phyloP scores from a whole-genome alignment of 768 basidiomycete genomes.

The Collybia mongolica region DNA sequence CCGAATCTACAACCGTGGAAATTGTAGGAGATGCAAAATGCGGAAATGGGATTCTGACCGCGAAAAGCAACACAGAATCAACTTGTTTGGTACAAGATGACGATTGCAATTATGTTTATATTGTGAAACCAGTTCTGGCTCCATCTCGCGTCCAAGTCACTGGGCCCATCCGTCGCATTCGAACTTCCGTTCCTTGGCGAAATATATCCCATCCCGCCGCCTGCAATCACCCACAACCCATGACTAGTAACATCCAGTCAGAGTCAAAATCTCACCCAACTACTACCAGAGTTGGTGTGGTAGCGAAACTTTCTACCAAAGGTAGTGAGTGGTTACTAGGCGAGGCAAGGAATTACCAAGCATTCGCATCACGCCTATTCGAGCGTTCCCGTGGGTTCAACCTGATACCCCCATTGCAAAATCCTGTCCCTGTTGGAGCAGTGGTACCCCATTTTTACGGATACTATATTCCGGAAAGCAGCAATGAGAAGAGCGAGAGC shows the following conservation, averaged over 20 bases:
- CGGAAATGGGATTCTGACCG: not conserved
- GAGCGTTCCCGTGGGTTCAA: constrained; percentile 52
- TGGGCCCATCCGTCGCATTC: no score
- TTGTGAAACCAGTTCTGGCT: no score
- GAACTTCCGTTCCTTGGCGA: no score
- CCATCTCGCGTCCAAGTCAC: no score
- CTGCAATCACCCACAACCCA: no score
- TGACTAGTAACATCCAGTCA: not conserved
- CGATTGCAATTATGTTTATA: no score
- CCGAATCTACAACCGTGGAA: constrained; percentile 2
- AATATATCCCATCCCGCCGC: not conserved
- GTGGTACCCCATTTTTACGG: constrained; percentile 67
- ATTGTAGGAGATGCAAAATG: not conserved
- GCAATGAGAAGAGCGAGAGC: no score
- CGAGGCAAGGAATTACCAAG: constrained; percentile 45
- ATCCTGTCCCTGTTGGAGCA: constrained; percentile 47
- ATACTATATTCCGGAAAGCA: constrained; percentile 38
- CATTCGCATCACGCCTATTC: constrained; percentile 42
- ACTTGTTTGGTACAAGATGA: no score
- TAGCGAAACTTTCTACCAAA: constrained; percentile 42
- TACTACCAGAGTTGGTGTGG: constrained; percentile 37
- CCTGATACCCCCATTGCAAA: constrained; percentile 36
- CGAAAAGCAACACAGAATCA: not conserved
- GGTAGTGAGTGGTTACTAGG: constrained; percentile 31
- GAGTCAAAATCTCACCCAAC: constrained; percentile 6